Percentiles rank a stretch among this genome's conserved stretches.
Evolutionary conservation across 78 protist genomes (phyloP).

Genomic region (Creolimax fragrantissima): DNA sequence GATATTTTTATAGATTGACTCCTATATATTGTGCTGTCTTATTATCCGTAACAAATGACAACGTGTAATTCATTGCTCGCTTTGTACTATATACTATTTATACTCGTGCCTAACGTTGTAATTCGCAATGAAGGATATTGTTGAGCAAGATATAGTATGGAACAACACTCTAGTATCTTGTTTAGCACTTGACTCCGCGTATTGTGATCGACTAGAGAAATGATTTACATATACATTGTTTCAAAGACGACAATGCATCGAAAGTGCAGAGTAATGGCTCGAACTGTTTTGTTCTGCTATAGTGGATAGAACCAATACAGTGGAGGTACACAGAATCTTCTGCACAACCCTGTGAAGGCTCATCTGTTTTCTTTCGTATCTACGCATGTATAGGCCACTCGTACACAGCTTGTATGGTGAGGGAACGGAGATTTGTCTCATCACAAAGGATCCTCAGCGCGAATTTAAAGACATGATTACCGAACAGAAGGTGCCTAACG

Average conservation of each 20-base stretch:
- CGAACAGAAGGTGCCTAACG: background rate
- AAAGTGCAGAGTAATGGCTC: too few species aligned
- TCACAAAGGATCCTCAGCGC: conserved; percentile 8
- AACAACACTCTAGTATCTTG: too few species aligned
- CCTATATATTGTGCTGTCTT: background rate
- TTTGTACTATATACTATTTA: background rate
- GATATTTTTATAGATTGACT: background rate
- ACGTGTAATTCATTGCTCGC: too few species aligned
- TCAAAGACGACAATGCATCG: too few species aligned
- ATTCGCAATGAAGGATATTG: too few species aligned
- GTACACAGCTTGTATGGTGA: background rate
- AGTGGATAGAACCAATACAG: background rate
- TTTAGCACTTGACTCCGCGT: too few species aligned
- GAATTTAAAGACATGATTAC: background rate
- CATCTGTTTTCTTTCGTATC: background rate
- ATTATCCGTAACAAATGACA: too few species aligned
- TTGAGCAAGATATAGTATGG: too few species aligned
- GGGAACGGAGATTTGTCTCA: background rate
- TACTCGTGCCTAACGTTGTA: too few species aligned
- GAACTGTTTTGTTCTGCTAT: background rate
- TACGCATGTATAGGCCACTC: background rate
- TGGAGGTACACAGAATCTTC: background rate
- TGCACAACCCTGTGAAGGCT: background rate
- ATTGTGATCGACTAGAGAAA: too few species aligned
- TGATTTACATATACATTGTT: too few species aligned